Conservation (phyloP, 768 basidiomycete species). For the Leccinum subtestaceum region DNA sequence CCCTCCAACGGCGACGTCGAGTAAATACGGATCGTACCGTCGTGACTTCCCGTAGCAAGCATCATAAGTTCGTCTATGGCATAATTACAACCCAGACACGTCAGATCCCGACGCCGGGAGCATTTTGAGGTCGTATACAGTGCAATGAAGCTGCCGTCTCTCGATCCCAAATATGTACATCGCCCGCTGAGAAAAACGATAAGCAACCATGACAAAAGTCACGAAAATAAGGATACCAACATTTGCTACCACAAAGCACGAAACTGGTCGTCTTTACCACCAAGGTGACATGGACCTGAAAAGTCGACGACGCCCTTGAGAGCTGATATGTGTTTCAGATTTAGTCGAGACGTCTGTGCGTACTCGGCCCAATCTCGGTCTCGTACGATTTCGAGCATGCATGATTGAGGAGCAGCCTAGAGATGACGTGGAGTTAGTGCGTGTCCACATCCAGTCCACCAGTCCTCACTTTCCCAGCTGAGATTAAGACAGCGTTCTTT, state of each 20-base stretch:
- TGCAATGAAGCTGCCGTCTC: slow-evolving; percentile 74
- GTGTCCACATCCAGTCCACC: slow-evolving; percentile 7
- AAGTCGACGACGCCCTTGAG: slow-evolving; percentile 68
- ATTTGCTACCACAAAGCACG: slow-evolving; percentile 75
- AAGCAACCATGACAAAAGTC: not conserved
- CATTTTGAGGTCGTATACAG: slow-evolving; percentile 55
- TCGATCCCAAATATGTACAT: slow-evolving; percentile 84
- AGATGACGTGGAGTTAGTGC: slow-evolving; percentile 11
- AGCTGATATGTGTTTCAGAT: slow-evolving; percentile 66
- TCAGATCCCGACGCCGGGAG: slow-evolving; percentile 61
- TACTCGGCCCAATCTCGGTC: slow-evolving; percentile 42
- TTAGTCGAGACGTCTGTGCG: slow-evolving; percentile 30
- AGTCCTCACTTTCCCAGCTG: slow-evolving; percentile 27
- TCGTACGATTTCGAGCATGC: slow-evolving; percentile 66
- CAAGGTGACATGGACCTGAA: slow-evolving; percentile 80
- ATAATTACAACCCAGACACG: slow-evolving; percentile 80
- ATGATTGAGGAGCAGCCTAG: slow-evolving; percentile 74
- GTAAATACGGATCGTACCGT: slow-evolving; percentile 75
- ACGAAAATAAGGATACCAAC: slow-evolving; percentile 31
- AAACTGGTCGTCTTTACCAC: slow-evolving; percentile 74
- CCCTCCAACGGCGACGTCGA: slow-evolving; percentile 40
- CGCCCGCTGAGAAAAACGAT: slow-evolving; percentile 53
- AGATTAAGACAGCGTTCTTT: slow-evolving; percentile 44
- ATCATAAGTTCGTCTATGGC: slow-evolving; percentile 46
- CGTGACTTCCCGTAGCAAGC: slow-evolving; percentile 75